Evolutionary conservation across 768 basidiomycete genomes (phyloP).

Genomic region (Trametes sanguinea): DNA sequence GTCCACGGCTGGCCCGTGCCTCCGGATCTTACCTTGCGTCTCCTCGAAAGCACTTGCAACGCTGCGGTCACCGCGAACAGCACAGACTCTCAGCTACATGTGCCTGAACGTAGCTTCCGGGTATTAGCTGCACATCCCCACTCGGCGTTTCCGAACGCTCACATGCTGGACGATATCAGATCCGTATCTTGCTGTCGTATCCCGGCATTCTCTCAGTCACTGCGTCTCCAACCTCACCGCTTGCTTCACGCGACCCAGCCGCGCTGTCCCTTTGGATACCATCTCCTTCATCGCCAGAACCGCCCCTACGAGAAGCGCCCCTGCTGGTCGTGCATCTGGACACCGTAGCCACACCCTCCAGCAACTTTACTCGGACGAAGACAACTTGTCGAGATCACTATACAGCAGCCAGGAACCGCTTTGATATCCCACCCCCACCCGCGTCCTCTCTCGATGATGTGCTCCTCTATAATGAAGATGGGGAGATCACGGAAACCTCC

Average conservation of each 20-base stretch:
- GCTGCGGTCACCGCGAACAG: conserved; percentile 38
- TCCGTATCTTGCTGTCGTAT: conserved; percentile 15
- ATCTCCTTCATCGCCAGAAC: not conserved
- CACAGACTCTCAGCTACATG: too few species aligned
- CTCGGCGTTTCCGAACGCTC: not conserved
- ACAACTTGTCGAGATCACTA: conserved; percentile 67
- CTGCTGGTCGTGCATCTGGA: conserved; percentile 58
- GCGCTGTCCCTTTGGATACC: conserved; percentile 31
- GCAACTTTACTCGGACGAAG: conserved; percentile 66
- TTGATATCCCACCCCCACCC: conserved; percentile 42
- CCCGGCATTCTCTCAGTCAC: conserved; percentile 22
- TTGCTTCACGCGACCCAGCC: conserved; percentile 10
- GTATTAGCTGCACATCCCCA: not conserved
- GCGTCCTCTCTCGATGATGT: conserved; percentile 48
- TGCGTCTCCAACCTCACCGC: conserved; percentile 15
- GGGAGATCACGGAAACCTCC: conserved; percentile 61
- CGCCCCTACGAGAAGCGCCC: conserved; percentile 13
- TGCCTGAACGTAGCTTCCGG: not conserved
- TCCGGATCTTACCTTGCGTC: conserved; percentile 38
- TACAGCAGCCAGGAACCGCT: conserved; percentile 61
- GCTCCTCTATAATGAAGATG: conserved; percentile 56
- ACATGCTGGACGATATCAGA: conserved; percentile 1
- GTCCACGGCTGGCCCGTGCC: conserved; percentile 52
- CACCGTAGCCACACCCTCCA: conserved; percentile 50
- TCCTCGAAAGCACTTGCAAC: conserved; percentile 48